These are phyloP conservation scores for Magnusiomyces suaveolens DNA, from an alignment of 1,139 yeast genomes.

Conservation along the genomic window DNA sequence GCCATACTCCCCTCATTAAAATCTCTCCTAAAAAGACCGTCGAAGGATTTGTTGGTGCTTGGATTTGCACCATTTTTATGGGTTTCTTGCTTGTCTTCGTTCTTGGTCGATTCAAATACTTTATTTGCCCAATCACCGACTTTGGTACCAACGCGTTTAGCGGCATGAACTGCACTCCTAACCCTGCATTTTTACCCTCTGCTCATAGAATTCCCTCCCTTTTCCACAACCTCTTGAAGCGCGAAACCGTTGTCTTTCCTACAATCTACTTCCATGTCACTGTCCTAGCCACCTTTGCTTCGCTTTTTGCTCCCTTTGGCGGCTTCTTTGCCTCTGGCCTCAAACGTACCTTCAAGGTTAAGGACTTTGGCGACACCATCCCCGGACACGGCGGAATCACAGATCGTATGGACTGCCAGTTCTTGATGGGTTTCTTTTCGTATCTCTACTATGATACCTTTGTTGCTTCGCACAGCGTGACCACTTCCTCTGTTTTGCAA, in stretches of 20 bases:
- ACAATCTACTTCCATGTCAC: constrained; percentile 88
- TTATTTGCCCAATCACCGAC: constrained; percentile 81
- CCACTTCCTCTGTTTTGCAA: constrained; percentile 66
- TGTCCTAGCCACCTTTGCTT: constrained; percentile 85
- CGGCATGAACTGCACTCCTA: constrained; percentile 65
- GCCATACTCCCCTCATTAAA: constrained; percentile 82
- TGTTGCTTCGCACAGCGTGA: constrained; percentile 54
- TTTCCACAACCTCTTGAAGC: constrained; percentile 39
- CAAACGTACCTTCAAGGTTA: constrained; percentile 92
- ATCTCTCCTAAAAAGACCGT: constrained; percentile 95
- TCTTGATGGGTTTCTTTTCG: constrained; percentile 92
- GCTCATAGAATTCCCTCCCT: constrained; percentile 65
- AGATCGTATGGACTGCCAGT: constrained; percentile 96
- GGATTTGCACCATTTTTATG: constrained; percentile 82
- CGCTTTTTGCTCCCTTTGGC: constrained; percentile 96
- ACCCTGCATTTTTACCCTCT: constrained; percentile 79
- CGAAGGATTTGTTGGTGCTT: constrained; percentile 96
- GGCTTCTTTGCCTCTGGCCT: constrained; percentile 97
- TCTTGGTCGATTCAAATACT: constrained; percentile 56
- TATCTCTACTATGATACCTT: constrained; percentile 90
- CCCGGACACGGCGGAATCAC: constrained; percentile 99
- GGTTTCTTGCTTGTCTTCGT: constrained; percentile 58
- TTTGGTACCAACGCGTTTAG: constrained; percentile 50
- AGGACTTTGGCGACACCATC: constrained; percentile 85
- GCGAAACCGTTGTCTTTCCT: constrained; percentile 51